These are phyloP conservation scores for Ganoderma sinense DNA, from an alignment of 1,284 basidiomycete species.

Conservation along the genomic window DNA sequence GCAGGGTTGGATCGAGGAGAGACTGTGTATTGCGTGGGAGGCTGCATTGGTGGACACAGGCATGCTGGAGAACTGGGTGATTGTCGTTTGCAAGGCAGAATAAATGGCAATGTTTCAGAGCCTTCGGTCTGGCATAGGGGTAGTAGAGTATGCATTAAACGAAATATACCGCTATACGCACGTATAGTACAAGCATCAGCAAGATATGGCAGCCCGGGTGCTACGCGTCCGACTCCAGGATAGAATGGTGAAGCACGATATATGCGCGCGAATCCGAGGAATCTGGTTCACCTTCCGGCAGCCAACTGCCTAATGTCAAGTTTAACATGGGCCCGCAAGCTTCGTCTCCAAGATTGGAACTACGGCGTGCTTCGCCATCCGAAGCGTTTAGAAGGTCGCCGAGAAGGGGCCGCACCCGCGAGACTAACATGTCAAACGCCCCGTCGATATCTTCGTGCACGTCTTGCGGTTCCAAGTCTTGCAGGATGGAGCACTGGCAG, in stretches of 20 bases:
- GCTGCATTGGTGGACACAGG: constrained; percentile 53
- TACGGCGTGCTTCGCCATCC: constrained; percentile 22
- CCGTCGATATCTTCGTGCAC: constrained; percentile 46
- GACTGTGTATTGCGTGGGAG: constrained; percentile 59
- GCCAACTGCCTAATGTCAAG: constrained; percentile 30
- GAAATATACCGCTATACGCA: not conserved
- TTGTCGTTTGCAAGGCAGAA: constrained; percentile 32
- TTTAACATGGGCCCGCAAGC: constrained; percentile 20
- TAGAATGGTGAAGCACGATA: constrained; percentile 24
- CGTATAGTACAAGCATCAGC: constrained; percentile 14
- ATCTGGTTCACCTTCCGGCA: constrained; percentile 21
- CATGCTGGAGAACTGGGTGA: constrained; percentile 46
- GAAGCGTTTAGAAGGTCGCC: constrained; percentile 45
- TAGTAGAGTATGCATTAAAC: not conserved
- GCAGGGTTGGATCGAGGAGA: constrained; percentile 54
- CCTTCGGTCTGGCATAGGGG: not conserved
- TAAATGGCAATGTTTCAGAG: not conserved
- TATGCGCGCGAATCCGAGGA: constrained; percentile 22
- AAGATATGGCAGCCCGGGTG: not conserved
- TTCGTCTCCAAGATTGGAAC: constrained; percentile 13
- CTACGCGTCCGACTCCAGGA: constrained; percentile 9
- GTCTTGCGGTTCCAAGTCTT: constrained; percentile 51
- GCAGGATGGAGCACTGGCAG: constrained; percentile 50
- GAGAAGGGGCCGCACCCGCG: constrained; percentile 51
- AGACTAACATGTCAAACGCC: constrained; percentile 46